Evolutionary conservation across 306 rosid species (phyloP), one percentile per base, ranked within the genome.

Genomic region (Rosa chinensis): DNA sequence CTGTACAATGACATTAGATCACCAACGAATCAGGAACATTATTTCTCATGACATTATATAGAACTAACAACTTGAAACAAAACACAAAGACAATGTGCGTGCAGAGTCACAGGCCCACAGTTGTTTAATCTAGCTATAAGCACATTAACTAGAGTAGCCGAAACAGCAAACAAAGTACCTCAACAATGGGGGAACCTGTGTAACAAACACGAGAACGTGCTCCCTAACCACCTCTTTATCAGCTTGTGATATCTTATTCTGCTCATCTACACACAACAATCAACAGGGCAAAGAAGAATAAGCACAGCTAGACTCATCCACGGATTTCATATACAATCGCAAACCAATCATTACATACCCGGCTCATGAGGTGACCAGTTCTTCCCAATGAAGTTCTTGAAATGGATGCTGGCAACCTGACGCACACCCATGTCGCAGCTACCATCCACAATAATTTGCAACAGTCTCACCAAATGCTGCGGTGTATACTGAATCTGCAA

Each of bases 371-470:
- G 96, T 23, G 94, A 90, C 99, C 99, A 96, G 81, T 96, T 84
- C 82, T 93, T 96, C 1, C 89, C 98, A 78, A 91, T 88, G 75
- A 93, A 96, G 81, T 96, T 96, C 89, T 96, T 96, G 79, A 96
- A 96, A 84, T 96, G 99, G 83, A 96, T 96, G 79, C 99, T 96
- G 35, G 97, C 99, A 68, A 85, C 94, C 88, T 96, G 99, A 59
- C 99, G 89, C 28, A 96, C 99, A 13, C 89, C 92, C 89, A 93
- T 87, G 79, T 91, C 97, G 63, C 90, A 85, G 80, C 85, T 91
- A 75, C 81, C 86, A 82, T 93, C 99, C 67, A 96, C 99, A 48
- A 93, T 89, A 80, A 96, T 93, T 75, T 93, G 97, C 83, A 96
- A 73, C 83, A 96, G 66, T 80, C 97, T 93, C 83, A 93, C 97